phyloP scores from a whole-genome alignment of 1,284 basidiomycete species.

The Leccinum solheimii region DNA sequence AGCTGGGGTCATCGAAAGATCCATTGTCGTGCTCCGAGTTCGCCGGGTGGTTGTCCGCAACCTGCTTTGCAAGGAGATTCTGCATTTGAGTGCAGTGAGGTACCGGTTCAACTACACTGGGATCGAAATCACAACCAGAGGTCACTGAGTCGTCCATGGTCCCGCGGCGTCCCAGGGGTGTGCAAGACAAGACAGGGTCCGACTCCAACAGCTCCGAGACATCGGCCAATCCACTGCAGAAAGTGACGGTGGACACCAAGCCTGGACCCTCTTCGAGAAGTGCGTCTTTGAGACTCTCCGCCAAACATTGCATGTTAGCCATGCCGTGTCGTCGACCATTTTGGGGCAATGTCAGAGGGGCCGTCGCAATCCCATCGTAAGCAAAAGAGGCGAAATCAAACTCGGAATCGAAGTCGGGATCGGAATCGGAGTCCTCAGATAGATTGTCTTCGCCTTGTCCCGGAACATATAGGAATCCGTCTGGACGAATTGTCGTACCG shows the following conservation, averaged over 20 bases:
- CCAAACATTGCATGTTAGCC: conserved; percentile 11
- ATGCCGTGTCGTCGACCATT: conserved; percentile 17
- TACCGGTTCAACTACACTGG: no score
- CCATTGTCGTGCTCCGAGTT: no score
- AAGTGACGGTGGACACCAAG: not conserved
- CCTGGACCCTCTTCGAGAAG: not conserved
- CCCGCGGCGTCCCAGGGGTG: not conserved
- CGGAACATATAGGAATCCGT: conserved; percentile 15
- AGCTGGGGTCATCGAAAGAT: no score
- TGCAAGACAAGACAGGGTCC: not conserved
- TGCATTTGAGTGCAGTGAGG: no score
- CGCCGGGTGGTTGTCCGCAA: no score
- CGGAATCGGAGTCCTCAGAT: not conserved
- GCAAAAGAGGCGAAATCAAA: not conserved
- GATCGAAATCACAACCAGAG: no score
- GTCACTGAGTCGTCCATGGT: not conserved
- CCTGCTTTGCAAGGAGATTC: no score
- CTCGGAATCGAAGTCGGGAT: not conserved
- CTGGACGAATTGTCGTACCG: conserved; percentile 14
- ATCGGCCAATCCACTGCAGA: not conserved
- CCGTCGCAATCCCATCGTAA: conserved; percentile 3
- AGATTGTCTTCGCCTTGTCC: not conserved
- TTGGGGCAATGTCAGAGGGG: not conserved
- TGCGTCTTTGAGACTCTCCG: conserved; percentile 3
- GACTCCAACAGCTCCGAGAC: not conserved